phyloP scores from a whole-genome alignment of 352 stramenopile species.

The Phytophthora macrochlamydospora region DNA sequence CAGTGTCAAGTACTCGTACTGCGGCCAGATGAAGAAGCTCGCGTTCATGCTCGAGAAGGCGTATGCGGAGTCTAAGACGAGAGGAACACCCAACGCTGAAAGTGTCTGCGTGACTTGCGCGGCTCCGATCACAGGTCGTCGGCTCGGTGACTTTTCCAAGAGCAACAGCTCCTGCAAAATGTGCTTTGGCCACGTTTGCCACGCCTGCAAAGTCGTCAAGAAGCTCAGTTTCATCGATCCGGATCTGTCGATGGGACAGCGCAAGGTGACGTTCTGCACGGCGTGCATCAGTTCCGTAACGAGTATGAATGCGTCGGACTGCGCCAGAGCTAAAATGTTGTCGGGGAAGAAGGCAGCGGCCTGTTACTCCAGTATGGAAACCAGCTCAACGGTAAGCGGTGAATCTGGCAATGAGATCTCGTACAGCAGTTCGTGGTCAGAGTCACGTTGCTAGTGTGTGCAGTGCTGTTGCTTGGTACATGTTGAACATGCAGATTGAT shows the following conservation, averaged over 20 bases:
- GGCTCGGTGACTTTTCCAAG: constrained; percentile 3
- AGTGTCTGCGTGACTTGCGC: constrained; percentile 4
- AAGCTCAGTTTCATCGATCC: constrained; percentile 10
- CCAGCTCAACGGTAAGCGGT: neutral
- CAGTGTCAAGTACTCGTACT: constrained; percentile 17
- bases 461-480: too few species aligned
- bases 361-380: neutral
- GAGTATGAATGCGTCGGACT: neutral
- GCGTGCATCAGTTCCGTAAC: neutral
- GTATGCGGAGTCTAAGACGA: neutral
- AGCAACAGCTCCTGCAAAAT: constrained; percentile 8
- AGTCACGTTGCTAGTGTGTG: too few species aligned
- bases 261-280: constrained; percentile 21
- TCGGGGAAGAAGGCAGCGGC: neutral
- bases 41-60: constrained; percentile 10
- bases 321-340: neutral
- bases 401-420: neutral
- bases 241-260: constrained; percentile 6
- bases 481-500: too few species aligned
- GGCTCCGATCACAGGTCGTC: neutral
- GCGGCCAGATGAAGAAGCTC: constrained; percentile 25
- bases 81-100: neutral
- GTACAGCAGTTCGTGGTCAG: neutral
- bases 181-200: constrained; percentile 7
- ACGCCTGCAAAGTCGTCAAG: neutral